Evolutionary conservation across 352 stramenopile species (phyloP).

Genomic region (Phytopythium ostracodes): DNA sequence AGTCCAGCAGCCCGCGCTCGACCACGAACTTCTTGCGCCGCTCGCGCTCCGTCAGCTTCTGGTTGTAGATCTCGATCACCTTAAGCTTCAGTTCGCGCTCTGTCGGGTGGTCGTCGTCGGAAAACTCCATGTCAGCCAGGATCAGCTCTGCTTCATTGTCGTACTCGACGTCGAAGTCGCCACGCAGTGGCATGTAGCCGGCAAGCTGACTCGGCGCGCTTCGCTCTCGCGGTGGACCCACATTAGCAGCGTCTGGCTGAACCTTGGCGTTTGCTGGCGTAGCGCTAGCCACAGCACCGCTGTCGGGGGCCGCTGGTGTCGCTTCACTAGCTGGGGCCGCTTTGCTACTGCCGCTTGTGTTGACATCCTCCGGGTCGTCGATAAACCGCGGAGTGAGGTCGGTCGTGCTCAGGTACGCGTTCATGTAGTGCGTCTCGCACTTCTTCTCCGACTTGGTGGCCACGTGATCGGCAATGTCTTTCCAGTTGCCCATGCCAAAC

Average conservation of each 20-base stretch:
- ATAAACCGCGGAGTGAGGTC: conserved; percentile 69
- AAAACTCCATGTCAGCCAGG: conserved; percentile 94
- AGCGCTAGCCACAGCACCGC: not conserved
- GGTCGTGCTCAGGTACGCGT: conserved; percentile 57
- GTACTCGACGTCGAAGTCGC: conserved; percentile 98
- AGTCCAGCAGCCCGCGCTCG: conserved; percentile 89
- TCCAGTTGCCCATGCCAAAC: conserved; percentile 97
- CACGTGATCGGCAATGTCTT: conserved; percentile 87
- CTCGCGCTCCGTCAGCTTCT: conserved; percentile 93
- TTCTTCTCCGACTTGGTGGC: conserved; percentile 84
- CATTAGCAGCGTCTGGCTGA: not conserved
- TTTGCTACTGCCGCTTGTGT: not conserved
- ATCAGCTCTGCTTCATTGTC: conserved; percentile 97
- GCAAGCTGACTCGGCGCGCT: conserved; percentile 37
- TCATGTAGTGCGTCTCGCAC: conserved; percentile 89
- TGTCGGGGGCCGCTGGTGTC: not conserved
- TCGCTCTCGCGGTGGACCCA: conserved; percentile 14
- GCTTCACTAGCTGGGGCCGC: not conserved
- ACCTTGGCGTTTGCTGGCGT: not conserved
- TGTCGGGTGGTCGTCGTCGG: conserved; percentile 86
- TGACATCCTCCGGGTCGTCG: conserved; percentile 33
- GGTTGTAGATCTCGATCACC: conserved; percentile 96
- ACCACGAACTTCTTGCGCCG: conserved; percentile 91
- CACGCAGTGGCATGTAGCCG: conserved; percentile 96
- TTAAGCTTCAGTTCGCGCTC: conserved; percentile 95